Percentiles rank a stretch among this genome's conserved stretches.
Evolutionary conservation across 345 rosid genomes (phyloP).

Genomic region (Eutrema japonicum): DNA sequence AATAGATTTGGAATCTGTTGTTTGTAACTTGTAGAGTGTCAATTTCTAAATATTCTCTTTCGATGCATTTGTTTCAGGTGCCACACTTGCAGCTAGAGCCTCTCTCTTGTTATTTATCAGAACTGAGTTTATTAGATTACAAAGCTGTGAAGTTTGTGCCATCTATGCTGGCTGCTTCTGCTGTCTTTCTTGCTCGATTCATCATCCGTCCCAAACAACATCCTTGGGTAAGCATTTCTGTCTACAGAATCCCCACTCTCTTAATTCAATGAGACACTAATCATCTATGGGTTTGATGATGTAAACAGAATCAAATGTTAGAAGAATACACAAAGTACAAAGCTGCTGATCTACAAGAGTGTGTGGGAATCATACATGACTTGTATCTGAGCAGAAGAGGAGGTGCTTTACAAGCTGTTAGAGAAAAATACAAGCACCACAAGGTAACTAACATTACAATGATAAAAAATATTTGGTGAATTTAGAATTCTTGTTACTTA

Average conservation of each 20-base stretch:
- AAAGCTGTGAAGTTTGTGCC: slow-evolving; percentile 69
- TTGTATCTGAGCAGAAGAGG: slow-evolving; percentile 45
- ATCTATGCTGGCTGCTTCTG: slow-evolving; percentile 77
- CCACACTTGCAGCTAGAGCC: slow-evolving; percentile 68
- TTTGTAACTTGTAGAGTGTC: background rate
- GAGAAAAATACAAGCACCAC: slow-evolving; percentile 80
- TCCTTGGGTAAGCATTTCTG: slow-evolving; percentile 72
- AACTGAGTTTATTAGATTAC: slow-evolving; percentile 77
- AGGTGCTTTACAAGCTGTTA: slow-evolving; percentile 56
- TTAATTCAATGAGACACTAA: slow-evolving; percentile 5
- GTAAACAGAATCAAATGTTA: slow-evolving; percentile 51
- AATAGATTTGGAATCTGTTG: background rate
- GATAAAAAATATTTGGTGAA: background rate
- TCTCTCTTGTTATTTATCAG: slow-evolving; percentile 77
- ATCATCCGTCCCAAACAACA: slow-evolving; percentile 54
- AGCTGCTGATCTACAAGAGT: slow-evolving; percentile 50
- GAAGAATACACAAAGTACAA: slow-evolving; percentile 56
- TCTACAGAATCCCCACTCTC: background rate
- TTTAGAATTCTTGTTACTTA: background rate
- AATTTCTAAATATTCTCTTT: background rate
- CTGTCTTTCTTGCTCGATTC: slow-evolving; percentile 69
- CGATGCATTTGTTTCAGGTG: background rate
- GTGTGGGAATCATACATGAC: slow-evolving; percentile 39
- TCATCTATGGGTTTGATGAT: background rate
- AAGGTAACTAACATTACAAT: slow-evolving; percentile 49